Base-by-base conservation (phyloP, 805 yeast species). In the Nakazawaea peltata region DNA sequence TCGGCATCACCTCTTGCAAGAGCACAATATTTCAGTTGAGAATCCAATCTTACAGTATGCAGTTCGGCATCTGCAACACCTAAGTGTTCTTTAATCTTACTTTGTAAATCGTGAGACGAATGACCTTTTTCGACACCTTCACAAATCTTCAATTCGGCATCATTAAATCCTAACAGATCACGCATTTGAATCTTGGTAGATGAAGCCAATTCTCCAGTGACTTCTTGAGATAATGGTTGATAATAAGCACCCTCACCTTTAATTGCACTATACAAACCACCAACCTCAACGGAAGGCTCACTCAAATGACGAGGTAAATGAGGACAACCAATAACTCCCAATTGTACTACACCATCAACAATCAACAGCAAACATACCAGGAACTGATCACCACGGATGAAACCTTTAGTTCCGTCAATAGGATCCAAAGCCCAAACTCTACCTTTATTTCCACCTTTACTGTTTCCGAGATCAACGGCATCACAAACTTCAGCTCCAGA, bases 401-500 rank as follows among this genome's bases (percentile, higher is more conserved):
- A 92, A 0, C 99, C 99, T 55, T 80, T 92, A 15, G 99, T 92
- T 6, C 99, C 99, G 53, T 92, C 99, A 42, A 92, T 88, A 26
- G 99, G 99, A 52, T 92, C 99, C 50, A 92, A 63, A 1, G 97
- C 95, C 99, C 99, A 92, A 53, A 85, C 77, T 42, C 98, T 67
- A 17, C 95, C 94, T 25, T 57, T 63, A 22, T 60, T 46, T 4
- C 97, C 95, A 36, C 97, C 97, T 42, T 67, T 55, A 26, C 82
- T 83, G 49, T 73, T 69, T 32, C 98, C 98, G 41, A 67, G 59
- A 52, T 87, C 95, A 39, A 92, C 82, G 18, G 81, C 67, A 5
- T 71, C 65, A 44, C 71, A 69, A 32, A 90, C 67, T 22, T 71
- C 67, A 1, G 67, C 64, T 22, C 70, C 51, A 3, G 65, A 51